These are phyloP conservation scores for Datisca glomerata DNA, from an alignment of 306 rosid genomes.

Conservation along the genomic window DNA sequence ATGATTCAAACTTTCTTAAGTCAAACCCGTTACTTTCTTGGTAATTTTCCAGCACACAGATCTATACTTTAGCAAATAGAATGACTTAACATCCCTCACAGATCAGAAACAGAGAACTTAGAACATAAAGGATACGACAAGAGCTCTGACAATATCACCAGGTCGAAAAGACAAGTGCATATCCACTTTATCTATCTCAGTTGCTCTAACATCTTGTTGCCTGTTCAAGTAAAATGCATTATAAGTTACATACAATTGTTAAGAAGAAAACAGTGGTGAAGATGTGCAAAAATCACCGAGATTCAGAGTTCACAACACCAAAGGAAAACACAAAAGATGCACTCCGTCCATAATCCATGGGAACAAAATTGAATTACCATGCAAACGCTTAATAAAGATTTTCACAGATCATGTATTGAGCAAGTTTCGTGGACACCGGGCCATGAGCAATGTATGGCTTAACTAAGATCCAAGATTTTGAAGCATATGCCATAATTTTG, in stretches of 20 bases:
- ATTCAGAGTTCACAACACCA: background rate
- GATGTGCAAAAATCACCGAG: background rate
- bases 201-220: slow-evolving; percentile 94
- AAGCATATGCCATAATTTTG: no score
- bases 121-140: slow-evolving; percentile 51
- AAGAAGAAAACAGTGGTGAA: no score
- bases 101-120: background rate
- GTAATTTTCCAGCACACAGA: no score
- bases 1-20: no score
- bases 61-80: background rate
- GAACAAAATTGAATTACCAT: no score
- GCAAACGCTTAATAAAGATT: no score
- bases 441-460: no score
- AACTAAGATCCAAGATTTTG: no score
- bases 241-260: no score
- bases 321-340: background rate
- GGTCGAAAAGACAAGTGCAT: slow-evolving; percentile 62
- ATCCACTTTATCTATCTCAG: slow-evolving; percentile 94
- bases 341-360: background rate
- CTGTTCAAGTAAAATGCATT: slow-evolving; percentile 22
- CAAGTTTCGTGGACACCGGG: no score
- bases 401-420: no score
- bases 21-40: no score
- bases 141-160: slow-evolving; percentile 74
- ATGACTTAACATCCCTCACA: background rate